These are phyloP conservation scores for Fusarium illudens DNA, from an alignment of 2,329 filamentous ascomycete species.

Conservation along the genomic window DNA sequence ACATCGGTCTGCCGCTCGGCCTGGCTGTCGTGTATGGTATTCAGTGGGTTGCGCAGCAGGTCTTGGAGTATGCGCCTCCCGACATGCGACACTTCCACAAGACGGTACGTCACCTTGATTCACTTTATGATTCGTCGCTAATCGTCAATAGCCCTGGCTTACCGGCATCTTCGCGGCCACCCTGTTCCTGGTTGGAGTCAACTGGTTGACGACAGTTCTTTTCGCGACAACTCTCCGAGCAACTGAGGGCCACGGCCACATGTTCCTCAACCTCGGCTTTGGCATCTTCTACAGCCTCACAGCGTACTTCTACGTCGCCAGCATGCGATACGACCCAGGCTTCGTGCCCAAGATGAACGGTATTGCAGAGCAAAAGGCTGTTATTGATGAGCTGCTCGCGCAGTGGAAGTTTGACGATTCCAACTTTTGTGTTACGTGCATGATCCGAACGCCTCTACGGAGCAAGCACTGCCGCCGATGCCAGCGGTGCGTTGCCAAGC, in stretches of 20 bases:
- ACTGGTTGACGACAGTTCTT: slow-evolving; percentile 75
- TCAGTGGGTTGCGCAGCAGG: slow-evolving; percentile 79
- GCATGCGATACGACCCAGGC: slow-evolving; percentile 90
- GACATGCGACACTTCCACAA: slow-evolving; percentile 92
- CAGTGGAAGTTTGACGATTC: slow-evolving; percentile 91
- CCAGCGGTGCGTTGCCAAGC: slow-evolving; percentile 90
- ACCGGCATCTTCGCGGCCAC: slow-evolving; percentile 92
- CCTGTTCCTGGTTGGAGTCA: slow-evolving; percentile 79
- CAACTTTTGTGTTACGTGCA: slow-evolving; percentile 93
- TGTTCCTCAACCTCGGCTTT: slow-evolving; percentile 83
- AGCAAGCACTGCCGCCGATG: slow-evolving; percentile 97
- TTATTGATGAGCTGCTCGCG: slow-evolving; percentile 86
- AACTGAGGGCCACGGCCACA: slow-evolving; percentile 55
- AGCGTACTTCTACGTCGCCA: slow-evolving; percentile 84
- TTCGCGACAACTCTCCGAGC: slow-evolving; percentile 34
- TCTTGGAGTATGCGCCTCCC: slow-evolving; percentile 82
- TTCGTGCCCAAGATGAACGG: slow-evolving; percentile 92
- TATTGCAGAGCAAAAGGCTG: slow-evolving; percentile 86
- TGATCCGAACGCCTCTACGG: slow-evolving; percentile 90
- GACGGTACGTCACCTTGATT: slow-evolving; percentile 68
- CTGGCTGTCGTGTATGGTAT: slow-evolving; percentile 72
- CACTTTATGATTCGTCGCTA: not conserved
- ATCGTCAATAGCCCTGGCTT: slow-evolving; percentile 75
- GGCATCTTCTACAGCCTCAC: slow-evolving; percentile 70
- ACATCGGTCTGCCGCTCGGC: slow-evolving; percentile 77